A percentile compares a stretch with the other conserved stretches of the same genome.
phyloP scores from a whole-genome alignment of 176 grass and related monocot genomes.

The Guadua angustifolia region DNA sequence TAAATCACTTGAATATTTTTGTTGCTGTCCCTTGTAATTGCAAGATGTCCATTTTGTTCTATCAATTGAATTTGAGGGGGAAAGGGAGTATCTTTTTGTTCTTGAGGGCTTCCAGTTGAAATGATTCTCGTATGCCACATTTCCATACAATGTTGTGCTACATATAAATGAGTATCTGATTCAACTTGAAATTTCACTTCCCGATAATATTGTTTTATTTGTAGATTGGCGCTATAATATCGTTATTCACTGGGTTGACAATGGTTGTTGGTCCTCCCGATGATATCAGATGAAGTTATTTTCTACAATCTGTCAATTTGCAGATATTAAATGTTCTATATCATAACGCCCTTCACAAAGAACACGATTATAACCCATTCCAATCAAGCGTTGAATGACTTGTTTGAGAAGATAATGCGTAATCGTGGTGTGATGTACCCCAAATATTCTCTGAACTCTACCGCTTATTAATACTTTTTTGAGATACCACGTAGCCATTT shows the following conservation, averaged over 20 bases:
- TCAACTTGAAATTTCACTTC: constrained; percentile 24
- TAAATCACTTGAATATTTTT: constrained; percentile 2
- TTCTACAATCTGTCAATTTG: too few species aligned
- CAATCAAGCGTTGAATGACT: constrained; percentile 96
- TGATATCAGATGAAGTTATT: too few species aligned
- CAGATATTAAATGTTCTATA: constrained; percentile 99
- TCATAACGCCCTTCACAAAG: constrained; percentile 96
- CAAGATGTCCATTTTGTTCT: constrained; percentile 8
- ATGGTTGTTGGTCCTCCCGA: constrained; percentile 99
- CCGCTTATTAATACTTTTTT: too few species aligned
- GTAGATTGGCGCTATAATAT: constrained; percentile 95
- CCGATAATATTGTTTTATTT: constrained; percentile 42
- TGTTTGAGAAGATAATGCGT: constrained; percentile 99
- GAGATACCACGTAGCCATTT: too few species aligned
- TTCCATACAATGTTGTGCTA: too few species aligned
- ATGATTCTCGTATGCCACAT: constrained; percentile 29
- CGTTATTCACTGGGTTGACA: constrained; percentile 87
- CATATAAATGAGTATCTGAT: too few species aligned
- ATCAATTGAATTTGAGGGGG: constrained; percentile 17
- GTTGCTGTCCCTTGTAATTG: background rate
- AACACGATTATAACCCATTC: constrained; percentile 97
- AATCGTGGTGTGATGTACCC: too few species aligned
- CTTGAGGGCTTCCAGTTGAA: constrained; percentile 14
- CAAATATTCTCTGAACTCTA: too few species aligned
- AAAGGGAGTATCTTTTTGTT: background rate